These are phyloP conservation scores for Zymoseptoria tritici DNA, from an alignment of 2,329 filamentous ascomycete species.

Conservation along the genomic window DNA sequence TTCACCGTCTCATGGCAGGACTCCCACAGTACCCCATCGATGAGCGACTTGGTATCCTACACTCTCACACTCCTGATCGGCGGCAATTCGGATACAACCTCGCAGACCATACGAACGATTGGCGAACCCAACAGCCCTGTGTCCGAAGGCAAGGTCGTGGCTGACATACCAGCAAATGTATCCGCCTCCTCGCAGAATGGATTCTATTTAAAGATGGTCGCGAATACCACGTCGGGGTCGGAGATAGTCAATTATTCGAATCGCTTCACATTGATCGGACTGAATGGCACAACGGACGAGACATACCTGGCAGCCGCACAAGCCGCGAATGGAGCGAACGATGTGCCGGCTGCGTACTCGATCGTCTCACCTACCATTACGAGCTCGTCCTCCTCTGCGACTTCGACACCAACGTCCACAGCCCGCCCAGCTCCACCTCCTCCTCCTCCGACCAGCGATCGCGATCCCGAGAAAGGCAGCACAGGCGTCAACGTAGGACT, in stretches of 20 bases:
- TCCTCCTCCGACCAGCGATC: not conserved
- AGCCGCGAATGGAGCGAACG: constrained; percentile 5
- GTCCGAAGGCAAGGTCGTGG: constrained; percentile 5
- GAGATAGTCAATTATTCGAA: constrained; percentile 52
- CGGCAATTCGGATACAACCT: constrained; percentile 14
- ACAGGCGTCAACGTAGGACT: constrained; percentile 5
- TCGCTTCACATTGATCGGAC: constrained; percentile 55
- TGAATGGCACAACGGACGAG: constrained; percentile 52
- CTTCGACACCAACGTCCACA: constrained; percentile 1
- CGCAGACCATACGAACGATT: constrained; percentile 13
- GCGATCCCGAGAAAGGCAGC: not conserved
- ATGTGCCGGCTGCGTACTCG: constrained; percentile 16
- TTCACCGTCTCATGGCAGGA: constrained; percentile 16
- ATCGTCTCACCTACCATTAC: constrained; percentile 7
- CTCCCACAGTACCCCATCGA: constrained; percentile 12
- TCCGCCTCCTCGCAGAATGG: constrained; percentile 17
- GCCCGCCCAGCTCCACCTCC: constrained; percentile 1
- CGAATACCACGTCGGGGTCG: constrained; percentile 13
- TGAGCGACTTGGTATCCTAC: constrained; percentile 12
- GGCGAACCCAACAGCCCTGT: constrained; percentile 8
- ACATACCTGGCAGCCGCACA: constrained; percentile 27
- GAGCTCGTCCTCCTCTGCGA: not conserved
- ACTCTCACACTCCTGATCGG: constrained; percentile 14
- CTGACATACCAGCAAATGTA: constrained; percentile 10
- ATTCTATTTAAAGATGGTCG: constrained; percentile 18